A percentile compares a stretch with the other conserved stretches of the same genome.
Conservation (phyloP, 345 rosid genomes). For the Gossypium bickii region DNA sequence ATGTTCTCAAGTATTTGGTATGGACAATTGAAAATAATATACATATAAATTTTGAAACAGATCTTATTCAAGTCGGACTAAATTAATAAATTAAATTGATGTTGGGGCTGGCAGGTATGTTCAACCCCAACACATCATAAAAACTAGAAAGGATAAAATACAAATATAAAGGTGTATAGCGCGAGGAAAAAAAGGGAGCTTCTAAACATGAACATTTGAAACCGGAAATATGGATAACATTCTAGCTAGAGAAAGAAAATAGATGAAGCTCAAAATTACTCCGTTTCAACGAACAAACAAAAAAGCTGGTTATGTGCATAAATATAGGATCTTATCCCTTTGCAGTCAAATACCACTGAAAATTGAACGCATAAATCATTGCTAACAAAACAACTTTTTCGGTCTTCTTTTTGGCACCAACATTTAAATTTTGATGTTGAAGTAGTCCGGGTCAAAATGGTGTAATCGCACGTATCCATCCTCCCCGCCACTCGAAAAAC, state of each 20-base stretch:
- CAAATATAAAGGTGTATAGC: too few species aligned
- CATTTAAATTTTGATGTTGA: conserved; percentile 62
- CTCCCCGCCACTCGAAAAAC: conserved; percentile 97
- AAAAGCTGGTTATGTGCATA: background rate
- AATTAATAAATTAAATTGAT: too few species aligned
- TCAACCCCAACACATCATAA: too few species aligned
- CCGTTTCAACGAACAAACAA: background rate
- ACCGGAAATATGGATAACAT: too few species aligned
- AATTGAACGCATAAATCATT: background rate
- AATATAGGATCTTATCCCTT: background rate
- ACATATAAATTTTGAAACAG: too few species aligned
- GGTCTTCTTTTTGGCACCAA: background rate
- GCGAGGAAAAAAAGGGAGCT: too few species aligned
- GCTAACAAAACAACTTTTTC: background rate
- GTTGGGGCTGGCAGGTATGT: too few species aligned
- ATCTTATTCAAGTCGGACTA: too few species aligned
- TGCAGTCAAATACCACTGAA: background rate
- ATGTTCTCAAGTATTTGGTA: too few species aligned
- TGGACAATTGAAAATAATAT: too few species aligned
- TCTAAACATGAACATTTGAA: too few species aligned
- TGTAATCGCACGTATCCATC: conserved; percentile 94
- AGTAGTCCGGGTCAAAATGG: conserved; percentile 85
- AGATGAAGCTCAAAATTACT: background rate
- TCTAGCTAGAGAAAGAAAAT: background rate
- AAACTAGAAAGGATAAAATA: too few species aligned